Evolutionary conservation across 2,329 filamentous ascomycete genomes (phyloP).

Genomic region (Torrubiella hemipterigena): DNA sequence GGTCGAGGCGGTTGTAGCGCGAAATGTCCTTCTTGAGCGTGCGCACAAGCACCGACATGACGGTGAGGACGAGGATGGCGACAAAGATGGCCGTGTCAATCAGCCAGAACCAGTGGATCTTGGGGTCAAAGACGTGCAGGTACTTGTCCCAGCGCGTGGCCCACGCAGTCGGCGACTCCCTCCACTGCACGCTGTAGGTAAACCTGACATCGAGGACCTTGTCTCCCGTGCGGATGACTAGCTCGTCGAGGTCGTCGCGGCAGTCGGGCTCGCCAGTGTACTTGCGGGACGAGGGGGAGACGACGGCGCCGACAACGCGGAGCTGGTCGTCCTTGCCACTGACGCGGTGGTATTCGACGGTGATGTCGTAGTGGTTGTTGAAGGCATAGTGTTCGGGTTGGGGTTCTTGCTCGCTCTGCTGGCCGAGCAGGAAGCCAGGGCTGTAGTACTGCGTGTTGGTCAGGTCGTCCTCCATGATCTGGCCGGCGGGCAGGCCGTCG

Average conservation of each 20-base stretch:
- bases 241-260: constrained; percentile 37
- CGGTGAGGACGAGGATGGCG: constrained; percentile 79
- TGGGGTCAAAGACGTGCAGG: constrained; percentile 90
- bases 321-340: constrained; percentile 54
- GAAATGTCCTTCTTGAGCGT: constrained; percentile 92
- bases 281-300: constrained; percentile 66
- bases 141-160: constrained; percentile 99
- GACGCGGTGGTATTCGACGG: constrained; percentile 83
- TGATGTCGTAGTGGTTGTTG: constrained; percentile 94
- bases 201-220: constrained; percentile 56
- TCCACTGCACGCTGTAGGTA: constrained; percentile 91
- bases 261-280: constrained; percentile 51
- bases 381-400: constrained; percentile 47
- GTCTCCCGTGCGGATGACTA: constrained; percentile 50
- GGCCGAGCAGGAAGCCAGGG: constrained; percentile 76
- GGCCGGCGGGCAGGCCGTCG: constrained; percentile 84
- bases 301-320: constrained; percentile 83
- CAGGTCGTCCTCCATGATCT: constrained; percentile 64
- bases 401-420: constrained; percentile 38
- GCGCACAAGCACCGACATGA: constrained; percentile 81
- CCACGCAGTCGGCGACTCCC: constrained; percentile 73
- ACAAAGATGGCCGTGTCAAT: constrained; percentile 95
- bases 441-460: constrained; percentile 76
- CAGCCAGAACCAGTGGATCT: constrained; percentile 98
- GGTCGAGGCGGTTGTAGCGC: constrained; percentile 87